Evolutionary conservation across 768 basidiomycete genomes (phyloP), one percentile per base, ranked within the genome.

Genomic region (Tulasnella sp.): DNA sequence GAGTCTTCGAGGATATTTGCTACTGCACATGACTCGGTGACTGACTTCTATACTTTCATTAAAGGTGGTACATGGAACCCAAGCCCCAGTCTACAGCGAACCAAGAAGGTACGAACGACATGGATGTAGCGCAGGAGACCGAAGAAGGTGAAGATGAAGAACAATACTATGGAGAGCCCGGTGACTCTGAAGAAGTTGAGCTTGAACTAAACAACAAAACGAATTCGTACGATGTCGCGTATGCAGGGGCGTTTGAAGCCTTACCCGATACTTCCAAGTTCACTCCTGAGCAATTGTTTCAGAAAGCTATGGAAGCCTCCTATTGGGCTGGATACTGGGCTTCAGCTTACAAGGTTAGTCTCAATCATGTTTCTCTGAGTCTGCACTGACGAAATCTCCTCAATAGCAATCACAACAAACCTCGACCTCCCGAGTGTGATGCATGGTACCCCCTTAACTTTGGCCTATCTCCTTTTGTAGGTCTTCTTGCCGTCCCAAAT

Each of bases 311-410:
- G 59, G 73, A 71, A 27, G 83, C 86, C 15, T 86, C 82, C 78
- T 89, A 88, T 62, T 88, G 86, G 85, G 70, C 72, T 20, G 86
- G 85, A 16, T 89, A 88, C 62, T 89, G 85, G 84, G 85, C 83
- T 2, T 84, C 84, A 1, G 72, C 86, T 41, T 88, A 87, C 60
- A 80, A 88, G 62, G 85, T 83, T 58, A 33, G 57, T 54, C 32
- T 8, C 19, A 35, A 35, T 12, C 34, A 35, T 35, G 16, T 35
- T 12, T 16, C 12, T 16, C 12, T 35, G 34, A 12, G 34, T 16
- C 16, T 12, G 12, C 16, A 35, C 34, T 35, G 34, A 35, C 16
- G 34, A 12, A 35, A 35, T 35, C 16, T 35, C n/a, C n/a, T n/a
- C n/a, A n/a, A n/a, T n/a, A n/a, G n/a, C n/a, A n/a, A n/a, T n/a